Conservation (phyloP, 176 grass and related monocot species). For the Tillandsia fasciculata region DNA sequence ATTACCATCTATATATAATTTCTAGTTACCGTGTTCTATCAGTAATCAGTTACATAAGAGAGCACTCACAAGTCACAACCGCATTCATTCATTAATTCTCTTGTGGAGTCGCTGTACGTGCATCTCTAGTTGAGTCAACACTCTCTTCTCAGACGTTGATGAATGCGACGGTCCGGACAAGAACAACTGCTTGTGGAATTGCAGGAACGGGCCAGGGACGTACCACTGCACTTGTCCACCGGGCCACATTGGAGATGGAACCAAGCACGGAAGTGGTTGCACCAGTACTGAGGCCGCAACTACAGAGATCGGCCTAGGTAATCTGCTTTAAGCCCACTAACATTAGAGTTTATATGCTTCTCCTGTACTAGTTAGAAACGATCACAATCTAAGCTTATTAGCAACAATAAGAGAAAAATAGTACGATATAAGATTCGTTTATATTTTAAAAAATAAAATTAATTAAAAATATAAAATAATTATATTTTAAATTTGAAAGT, state of each 20-base stretch:
- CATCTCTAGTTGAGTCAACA: background rate
- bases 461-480: no score
- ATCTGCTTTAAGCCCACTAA: background rate
- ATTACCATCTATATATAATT: no score
- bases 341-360: background rate
- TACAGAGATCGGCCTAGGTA: no score
- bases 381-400: background rate
- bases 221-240: background rate
- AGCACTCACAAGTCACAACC: no score
- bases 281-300: background rate
- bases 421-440: no score
- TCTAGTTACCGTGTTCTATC: background rate
- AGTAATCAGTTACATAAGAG: no score
- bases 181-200: conserved; percentile 8
- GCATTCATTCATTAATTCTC: background rate
- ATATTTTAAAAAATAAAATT: no score
- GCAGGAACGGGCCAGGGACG: background rate
- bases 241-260: background rate
- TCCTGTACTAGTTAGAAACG: background rate
- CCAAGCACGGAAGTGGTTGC: background rate
- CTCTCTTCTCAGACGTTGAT: conserved; percentile 8
- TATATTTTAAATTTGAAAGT: no score
- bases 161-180: conserved; percentile 7
- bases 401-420: no score
- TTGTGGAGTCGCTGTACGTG: background rate